Conservation (phyloP, 345 rosid genomes). For the Cardiospermum halicacabum region DNA sequence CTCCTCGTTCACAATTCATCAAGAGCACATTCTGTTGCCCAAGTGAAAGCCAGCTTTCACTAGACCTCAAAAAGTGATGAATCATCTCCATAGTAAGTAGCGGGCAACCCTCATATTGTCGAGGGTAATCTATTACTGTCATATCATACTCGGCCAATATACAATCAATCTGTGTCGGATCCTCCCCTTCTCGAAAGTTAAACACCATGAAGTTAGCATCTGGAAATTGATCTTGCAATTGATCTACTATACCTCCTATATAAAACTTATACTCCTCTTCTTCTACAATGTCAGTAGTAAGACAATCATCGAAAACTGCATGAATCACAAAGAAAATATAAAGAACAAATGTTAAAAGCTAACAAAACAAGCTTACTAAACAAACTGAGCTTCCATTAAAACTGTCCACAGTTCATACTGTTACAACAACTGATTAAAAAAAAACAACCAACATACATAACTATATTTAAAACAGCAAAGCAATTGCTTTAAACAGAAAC, state of each 20-base stretch:
- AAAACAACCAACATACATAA: neutral
- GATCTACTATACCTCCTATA: constrained; percentile 48
- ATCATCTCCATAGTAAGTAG: constrained; percentile 62
- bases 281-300: constrained; percentile 44
- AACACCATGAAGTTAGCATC: constrained; percentile 75
- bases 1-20: constrained; percentile 66
- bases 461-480: neutral
- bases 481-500: neutral
- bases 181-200: constrained; percentile 56
- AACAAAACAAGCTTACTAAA: neutral
- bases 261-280: constrained; percentile 48
- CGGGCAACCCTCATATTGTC: constrained; percentile 71
- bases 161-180: constrained; percentile 44
- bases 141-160: constrained; percentile 57
- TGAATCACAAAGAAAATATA: neutral
- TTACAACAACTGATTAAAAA: neutral
- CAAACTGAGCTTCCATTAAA: neutral
- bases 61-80: constrained; percentile 64
- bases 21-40: constrained; percentile 61
- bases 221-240: constrained; percentile 49
- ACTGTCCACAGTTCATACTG: neutral
- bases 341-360: neutral
- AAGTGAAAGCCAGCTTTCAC: constrained; percentile 66
- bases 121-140: constrained; percentile 87
- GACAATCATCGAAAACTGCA: constrained; percentile 70